A percentile compares a stretch with the other conserved stretches of the same genome.
Evolutionary conservation across 2,329 filamentous ascomycete species (phyloP).

Genomic region (Neodidymelliopsis sp.): DNA sequence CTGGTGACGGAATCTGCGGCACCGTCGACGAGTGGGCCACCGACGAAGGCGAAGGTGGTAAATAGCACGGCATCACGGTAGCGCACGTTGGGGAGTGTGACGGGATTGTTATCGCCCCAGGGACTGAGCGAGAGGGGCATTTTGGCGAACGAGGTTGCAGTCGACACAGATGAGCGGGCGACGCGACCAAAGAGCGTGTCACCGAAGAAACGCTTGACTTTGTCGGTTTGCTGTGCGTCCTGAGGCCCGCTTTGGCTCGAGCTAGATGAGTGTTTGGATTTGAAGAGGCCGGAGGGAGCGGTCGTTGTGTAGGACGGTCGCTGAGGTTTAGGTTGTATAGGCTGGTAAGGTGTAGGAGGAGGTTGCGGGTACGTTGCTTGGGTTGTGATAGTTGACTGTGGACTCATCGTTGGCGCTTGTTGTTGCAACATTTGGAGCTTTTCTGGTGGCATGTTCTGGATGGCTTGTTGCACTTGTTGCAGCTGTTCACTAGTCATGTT

Average conservation of each 20-base stretch:
- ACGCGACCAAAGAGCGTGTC: conserved; percentile 49
- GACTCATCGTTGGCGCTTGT: conserved; percentile 25
- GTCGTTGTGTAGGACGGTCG: conserved; percentile 32
- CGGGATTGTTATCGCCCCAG: conserved; percentile 52
- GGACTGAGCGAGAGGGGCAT: conserved; percentile 45
- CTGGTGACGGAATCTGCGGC: conserved; percentile 36
- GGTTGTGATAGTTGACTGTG: conserved; percentile 21
- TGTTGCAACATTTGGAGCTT: conserved; percentile 43
- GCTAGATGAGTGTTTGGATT: conserved; percentile 26
- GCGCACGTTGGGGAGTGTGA: conserved; percentile 50
- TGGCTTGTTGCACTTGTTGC: conserved; percentile 40
- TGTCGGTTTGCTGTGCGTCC: conserved; percentile 40
- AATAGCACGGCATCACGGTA: conserved; percentile 50
- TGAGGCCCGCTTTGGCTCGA: conserved; percentile 31
- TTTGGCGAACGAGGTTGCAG: conserved; percentile 43
- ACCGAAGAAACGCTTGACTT: conserved; percentile 46
- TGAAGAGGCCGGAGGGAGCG: conserved; percentile 37
- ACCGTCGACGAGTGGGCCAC: conserved; percentile 45
- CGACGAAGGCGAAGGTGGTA: conserved; percentile 48
- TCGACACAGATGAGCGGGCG: conserved; percentile 45
- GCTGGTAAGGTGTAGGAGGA: conserved; percentile 9
- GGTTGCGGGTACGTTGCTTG: conserved; percentile 10
- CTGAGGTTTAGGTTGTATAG: conserved; percentile 29
- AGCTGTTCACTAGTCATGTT: conserved; percentile 39
- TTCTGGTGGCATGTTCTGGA: conserved; percentile 42